These are phyloP conservation scores for Suillus sp. DNA, from an alignment of 768 basidiomycete genomes.

Conservation along the genomic window DNA sequence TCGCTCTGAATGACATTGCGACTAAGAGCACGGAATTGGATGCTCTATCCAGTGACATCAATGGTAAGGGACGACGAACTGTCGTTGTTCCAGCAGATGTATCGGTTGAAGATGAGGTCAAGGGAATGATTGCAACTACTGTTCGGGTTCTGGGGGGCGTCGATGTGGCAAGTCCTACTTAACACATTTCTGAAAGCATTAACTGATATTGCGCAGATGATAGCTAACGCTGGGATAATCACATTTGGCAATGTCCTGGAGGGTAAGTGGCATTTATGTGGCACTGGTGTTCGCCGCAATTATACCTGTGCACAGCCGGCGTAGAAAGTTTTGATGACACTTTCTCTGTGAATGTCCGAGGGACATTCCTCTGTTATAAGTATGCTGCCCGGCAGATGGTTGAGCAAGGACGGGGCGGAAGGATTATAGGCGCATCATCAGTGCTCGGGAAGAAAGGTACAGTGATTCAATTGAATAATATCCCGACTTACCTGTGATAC, in stretches of 20 bases:
- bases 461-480: neutral
- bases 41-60: slow-evolving; percentile 16
- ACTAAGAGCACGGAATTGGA: slow-evolving; percentile 15
- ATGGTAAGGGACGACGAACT: slow-evolving; percentile 12
- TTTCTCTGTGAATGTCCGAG: slow-evolving; percentile 38
- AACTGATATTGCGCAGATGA: slow-evolving; percentile 7
- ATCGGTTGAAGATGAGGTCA: slow-evolving; percentile 21
- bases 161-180: slow-evolving; percentile 17
- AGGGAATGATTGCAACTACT: slow-evolving; percentile 14
- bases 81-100: slow-evolving; percentile 16
- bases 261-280: neutral
- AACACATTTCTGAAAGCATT: neutral
- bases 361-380: slow-evolving; percentile 39
- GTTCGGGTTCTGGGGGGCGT: slow-evolving; percentile 16
- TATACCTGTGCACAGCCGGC: slow-evolving; percentile 21
- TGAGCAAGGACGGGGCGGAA: slow-evolving; percentile 40
- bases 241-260: neutral
- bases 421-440: slow-evolving; percentile 44
- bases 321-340: slow-evolving; percentile 34
- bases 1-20: slow-evolving; percentile 48
- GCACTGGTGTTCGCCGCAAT: neutral
- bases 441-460: slow-evolving; percentile 36
- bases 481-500: neutral
- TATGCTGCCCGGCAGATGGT: slow-evolving; percentile 42
- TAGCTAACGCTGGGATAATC: slow-evolving; percentile 15